Evolutionary conservation across 768 basidiomycete species (phyloP).

Genomic region (Phaeolepiota aurea): DNA sequence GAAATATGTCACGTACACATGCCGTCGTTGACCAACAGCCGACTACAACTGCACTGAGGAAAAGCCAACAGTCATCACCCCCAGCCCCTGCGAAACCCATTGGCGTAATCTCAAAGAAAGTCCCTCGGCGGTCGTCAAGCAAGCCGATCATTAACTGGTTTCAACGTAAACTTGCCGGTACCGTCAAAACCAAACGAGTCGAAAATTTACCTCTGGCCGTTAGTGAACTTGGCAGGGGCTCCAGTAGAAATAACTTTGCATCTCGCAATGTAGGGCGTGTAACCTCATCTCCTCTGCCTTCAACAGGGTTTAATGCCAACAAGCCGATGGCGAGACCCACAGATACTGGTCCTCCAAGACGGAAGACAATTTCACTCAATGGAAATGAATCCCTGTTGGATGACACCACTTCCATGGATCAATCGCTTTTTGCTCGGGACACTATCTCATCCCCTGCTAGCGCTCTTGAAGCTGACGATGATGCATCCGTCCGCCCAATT

Average conservation of each 20-base stretch:
- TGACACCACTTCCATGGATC: conserved; percentile 40
- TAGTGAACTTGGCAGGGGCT: conserved; percentile 23
- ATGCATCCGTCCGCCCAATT: conserved; percentile 85
- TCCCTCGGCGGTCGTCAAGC: conserved; percentile 60
- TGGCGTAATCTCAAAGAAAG: conserved; percentile 51
- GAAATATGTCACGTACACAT: neutral
- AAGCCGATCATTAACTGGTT: conserved; percentile 89
- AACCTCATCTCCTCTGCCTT: conserved; percentile 35
- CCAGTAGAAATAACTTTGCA: conserved; percentile 18
- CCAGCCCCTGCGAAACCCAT: conserved; percentile 12
- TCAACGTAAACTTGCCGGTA: conserved; percentile 75
- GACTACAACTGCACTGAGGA: conserved; percentile 10
- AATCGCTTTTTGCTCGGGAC: conserved; percentile 58
- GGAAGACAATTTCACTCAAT: conserved; percentile 60
- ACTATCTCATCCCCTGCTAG: conserved; percentile 78
- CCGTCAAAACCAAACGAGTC: conserved; percentile 46
- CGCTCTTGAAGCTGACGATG: conserved; percentile 82
- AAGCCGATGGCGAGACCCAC: conserved; percentile 26
- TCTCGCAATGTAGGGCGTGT: conserved; percentile 30
- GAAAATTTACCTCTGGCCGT: conserved; percentile 24
- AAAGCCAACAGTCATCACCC: conserved; percentile 6
- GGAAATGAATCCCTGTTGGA: conserved; percentile 43
- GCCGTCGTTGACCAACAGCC: neutral
- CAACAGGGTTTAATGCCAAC: conserved; percentile 12
- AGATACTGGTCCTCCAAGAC: conserved; percentile 19